Evolutionary conservation across 2,329 filamentous ascomycete species (phyloP), one percentile per base, ranked within the genome.

Genomic region (Fusarium miscanthi): DNA sequence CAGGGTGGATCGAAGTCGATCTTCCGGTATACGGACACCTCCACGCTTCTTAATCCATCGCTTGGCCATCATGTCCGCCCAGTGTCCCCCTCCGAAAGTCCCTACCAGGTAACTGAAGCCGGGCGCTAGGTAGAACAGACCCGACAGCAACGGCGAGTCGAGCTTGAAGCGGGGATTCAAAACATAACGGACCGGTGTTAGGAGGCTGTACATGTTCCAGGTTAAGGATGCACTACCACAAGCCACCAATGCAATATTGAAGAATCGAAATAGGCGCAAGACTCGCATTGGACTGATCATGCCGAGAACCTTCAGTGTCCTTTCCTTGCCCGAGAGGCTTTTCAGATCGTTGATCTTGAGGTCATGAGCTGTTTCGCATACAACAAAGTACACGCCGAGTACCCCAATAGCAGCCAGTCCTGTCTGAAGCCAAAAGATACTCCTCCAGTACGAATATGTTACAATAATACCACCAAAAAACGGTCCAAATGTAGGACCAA

Each of bases 401-500:
- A 87, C 84, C 2, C 88, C 90, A 0, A 87, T 77, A 4, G 87
- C 91, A 0, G 90, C 90, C 10, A 94, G 84, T 0, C 87, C 92
- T 1, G 90, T 89, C 77, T 94, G 92, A 1, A 95, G 84, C 90
- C 92, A 94, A 82, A 94, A 94, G 59, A 94, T 93, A 45, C 88
- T 88, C 23, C 92, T 86, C 93, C 93, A 95, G 5, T 86, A 88
- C 11, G 86, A 85, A 80, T 90, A 94, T 0, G 92, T 94, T 21
- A 94, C 91, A 56, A 95, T 93, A 48, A 94, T 90, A 30, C 92
- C 93, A 60, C 93, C 89, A 14, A 94, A 84, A 75, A 94, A 92
- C 1, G 89, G 88, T 0, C 92, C 92, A 76, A 92, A 85, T 2
- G 90, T 90, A 11, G 93, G 92, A 0, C 92, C 93, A 49, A 94